Evolutionary conservation across 352 stramenopile genomes (phyloP), one percentile per base, ranked within the genome.

Genomic region (Pythium chondricola): DNA sequence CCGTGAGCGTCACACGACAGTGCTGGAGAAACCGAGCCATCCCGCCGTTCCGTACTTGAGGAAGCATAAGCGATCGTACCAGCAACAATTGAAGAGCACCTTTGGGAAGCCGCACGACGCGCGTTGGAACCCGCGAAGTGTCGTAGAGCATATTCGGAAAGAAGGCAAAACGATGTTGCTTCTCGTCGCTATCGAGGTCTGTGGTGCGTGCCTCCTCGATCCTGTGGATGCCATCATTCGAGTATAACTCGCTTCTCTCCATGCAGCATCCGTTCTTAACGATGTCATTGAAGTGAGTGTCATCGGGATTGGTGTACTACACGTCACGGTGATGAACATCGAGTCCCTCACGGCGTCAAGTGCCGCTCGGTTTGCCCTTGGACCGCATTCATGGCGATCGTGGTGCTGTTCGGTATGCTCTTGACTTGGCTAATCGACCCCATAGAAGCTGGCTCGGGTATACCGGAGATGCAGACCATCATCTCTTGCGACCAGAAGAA

Each of bases 381-480:
- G 65, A 58, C 41, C 11, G 57, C 56, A 0, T 83, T 77, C 45
- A 73, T 58, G 2, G 43, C 67, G 10, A 26, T 52, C 21, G 48
- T 77, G 10, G 72, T 56, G 1, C 42, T 52, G 2, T 18, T 75
- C 0, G 71, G 57, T 4, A 67, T 79, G 33, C 35, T 63, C 22
- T 85, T 68, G 66, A 85, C 70, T 8, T 52, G 56, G 18, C 30
- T 63, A 6, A 52, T 83, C 2, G 72, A 85, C 30, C 61, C 62
- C 2, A 52, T 74, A n/a, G n/a, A n/a, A n/a, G 65, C 65, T 2
- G 77, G 78, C 4, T 89, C 77, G 7, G 80, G 80, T 2, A 84
- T 91, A 29, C 71, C 80, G 0, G 67, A 89, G 52, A 88, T 91
- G 64, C 89, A 88, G 47, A 78, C 70, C 4, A 89, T 91, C 51